Conservation (phyloP, 257 asterid species). For the Capsicum rhomboideum region DNA sequence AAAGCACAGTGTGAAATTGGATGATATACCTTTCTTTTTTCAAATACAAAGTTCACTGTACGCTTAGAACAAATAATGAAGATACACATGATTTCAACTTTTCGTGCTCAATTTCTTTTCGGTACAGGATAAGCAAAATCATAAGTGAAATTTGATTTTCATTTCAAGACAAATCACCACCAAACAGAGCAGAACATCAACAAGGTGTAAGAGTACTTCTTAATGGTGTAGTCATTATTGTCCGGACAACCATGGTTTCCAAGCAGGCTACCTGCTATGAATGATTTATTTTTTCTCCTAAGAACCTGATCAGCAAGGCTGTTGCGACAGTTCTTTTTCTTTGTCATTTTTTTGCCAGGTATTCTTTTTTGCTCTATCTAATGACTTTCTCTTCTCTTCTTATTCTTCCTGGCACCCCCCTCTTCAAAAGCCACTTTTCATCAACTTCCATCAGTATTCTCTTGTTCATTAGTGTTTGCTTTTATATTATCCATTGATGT, state of each 20-base stretch:
- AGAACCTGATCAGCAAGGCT: neutral
- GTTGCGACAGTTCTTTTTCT: neutral
- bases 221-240: neutral
- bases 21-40: neutral
- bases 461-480: too few species aligned
- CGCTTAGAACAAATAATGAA: neutral
- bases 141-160: neutral
- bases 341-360: neutral
- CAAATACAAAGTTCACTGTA: neutral
- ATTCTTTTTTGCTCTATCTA: neutral
- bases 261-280: neutral
- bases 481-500: too few species aligned
- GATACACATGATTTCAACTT: neutral
- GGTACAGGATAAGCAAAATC: neutral
- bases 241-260: neutral
- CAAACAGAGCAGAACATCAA: neutral
- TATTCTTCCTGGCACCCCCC: too few species aligned
- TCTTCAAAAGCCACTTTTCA: too few species aligned
- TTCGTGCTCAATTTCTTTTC: neutral
- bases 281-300: neutral
- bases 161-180: neutral
- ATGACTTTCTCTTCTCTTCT: neutral
- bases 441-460: too few species aligned
- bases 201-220: neutral
- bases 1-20: neutral